These are phyloP conservation scores for Coleophoma eucalyptorum DNA, from an alignment of 2,329 filamentous ascomycete genomes.

Conservation along the genomic window DNA sequence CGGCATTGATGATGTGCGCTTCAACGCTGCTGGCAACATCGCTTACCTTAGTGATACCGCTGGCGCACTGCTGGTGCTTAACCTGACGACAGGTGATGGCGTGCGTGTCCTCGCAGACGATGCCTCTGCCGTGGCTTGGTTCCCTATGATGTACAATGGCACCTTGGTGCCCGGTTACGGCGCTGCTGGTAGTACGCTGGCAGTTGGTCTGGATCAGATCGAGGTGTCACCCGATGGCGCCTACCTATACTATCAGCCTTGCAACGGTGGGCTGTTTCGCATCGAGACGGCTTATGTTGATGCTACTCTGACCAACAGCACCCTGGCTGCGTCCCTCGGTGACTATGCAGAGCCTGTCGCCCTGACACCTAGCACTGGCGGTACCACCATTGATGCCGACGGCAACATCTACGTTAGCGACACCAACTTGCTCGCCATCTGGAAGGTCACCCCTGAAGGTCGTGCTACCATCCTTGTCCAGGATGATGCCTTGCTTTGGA, in stretches of 20 bases:
- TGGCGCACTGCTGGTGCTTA: constrained; percentile 39
- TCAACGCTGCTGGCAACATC: constrained; percentile 53
- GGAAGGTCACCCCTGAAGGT: constrained; percentile 10
- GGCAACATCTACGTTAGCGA: constrained; percentile 34
- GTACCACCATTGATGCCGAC: constrained; percentile 21
- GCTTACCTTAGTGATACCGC: constrained; percentile 72
- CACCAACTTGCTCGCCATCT: constrained; percentile 20
- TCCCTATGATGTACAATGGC: constrained; percentile 27
- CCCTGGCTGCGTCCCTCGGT: constrained; percentile 21
- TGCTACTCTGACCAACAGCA: constrained; percentile 27
- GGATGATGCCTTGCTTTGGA: constrained; percentile 11
- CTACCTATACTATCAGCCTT: constrained; percentile 33
- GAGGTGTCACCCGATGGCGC: constrained; percentile 33
- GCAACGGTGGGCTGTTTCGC: constrained; percentile 29
- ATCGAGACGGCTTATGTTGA: constrained; percentile 31
- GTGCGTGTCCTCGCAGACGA: constrained; percentile 24
- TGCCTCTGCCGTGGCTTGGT: constrained; percentile 19
- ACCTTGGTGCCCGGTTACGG: constrained; percentile 16
- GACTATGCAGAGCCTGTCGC: constrained; percentile 23
- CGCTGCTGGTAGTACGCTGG: constrained; percentile 13
- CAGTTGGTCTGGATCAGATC: constrained; percentile 31
- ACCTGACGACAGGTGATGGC: constrained; percentile 21
- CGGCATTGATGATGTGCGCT: constrained; percentile 32
- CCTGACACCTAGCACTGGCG: neutral
- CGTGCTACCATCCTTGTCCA: constrained; percentile 10